Base-by-base conservation (phyloP, 441 rosid genomes). In the Erodium texanum region DNA sequence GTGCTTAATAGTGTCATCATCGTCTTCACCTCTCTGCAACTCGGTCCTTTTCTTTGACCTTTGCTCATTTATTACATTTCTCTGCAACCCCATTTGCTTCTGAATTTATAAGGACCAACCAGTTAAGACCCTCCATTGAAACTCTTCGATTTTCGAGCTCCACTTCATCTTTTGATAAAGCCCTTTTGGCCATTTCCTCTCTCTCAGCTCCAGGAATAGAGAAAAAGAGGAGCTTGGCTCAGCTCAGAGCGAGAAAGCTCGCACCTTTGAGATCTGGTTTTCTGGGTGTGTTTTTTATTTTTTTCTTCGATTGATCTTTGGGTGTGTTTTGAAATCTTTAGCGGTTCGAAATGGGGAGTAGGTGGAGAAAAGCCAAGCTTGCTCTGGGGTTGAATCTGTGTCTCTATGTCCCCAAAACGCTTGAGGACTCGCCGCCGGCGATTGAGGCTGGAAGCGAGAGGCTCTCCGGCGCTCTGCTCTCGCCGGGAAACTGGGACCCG, bases 361-460 rank as follows among this genome's bases (percentile, higher is more conserved):
- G 83, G 74, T 92, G 99, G 99, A 87, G 93, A 67, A 92, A 85
- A 74, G 97, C 90, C 65, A 95, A 90, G 83, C 80, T 82, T 11
- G 97, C 97, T 77, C 69, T 92, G 77, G 90, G 99, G 41, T 19
- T 86, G 69, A 89, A 92, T 68, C 92, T 87, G 34, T 95, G 99
- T 70, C 86, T 86, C 0, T 92, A 86, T 78, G 82, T 86, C 22
- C 98, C 99, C n/a, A 75, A 83, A 77, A 95, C 99, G 24, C 65
- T 76, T 18, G 97, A 87, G 41, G 98, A 89, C n/a, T 69, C 85
- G 64, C 84, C 85, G 23, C 76, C 78, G 7, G 7, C 75, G 23
- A 22, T 81, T 29, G 61, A 75, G 36, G 82, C 75, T 43, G 75
- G 87, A n/a, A 66, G 74, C 23, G 32, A 27, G 32, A 87, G 93